A percentile compares a stretch with the other conserved stretches of the same genome.
phyloP scores from a whole-genome alignment of 768 basidiomycete species.

The Chlorophyllum brunneum region DNA sequence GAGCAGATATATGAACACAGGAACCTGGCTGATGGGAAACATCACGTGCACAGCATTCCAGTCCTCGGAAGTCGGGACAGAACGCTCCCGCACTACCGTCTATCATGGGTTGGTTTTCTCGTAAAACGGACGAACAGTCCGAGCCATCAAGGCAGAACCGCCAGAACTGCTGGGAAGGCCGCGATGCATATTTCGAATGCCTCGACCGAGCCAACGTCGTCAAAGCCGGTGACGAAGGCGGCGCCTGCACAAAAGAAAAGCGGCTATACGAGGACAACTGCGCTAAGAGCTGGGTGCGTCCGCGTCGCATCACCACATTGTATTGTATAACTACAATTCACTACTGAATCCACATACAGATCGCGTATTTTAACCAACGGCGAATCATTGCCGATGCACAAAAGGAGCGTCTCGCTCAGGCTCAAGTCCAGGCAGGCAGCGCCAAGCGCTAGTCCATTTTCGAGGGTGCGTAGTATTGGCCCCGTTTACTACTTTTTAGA shows the following conservation, averaged over 20 bases:
- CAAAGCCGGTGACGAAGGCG: conserved; percentile 70
- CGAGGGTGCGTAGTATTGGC: background rate
- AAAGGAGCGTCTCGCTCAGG: conserved; percentile 60
- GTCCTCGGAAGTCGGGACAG: background rate
- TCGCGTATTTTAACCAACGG: conserved; percentile 93
- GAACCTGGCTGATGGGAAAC: background rate
- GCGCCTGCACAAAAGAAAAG: conserved; percentile 54
- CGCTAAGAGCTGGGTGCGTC: conserved; percentile 85
- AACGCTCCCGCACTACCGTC: background rate
- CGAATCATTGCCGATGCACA: conserved; percentile 79
- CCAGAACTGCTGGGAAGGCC: conserved; percentile 77
- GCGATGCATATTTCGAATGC: conserved; percentile 85
- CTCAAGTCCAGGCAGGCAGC: conserved; percentile 31
- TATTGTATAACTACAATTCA: background rate
- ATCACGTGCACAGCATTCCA: background rate
- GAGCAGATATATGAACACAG: background rate
- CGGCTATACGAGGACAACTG: conserved; percentile 66
- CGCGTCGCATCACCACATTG: background rate
- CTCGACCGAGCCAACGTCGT: conserved; percentile 66
- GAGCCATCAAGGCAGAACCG: conserved; percentile 58
- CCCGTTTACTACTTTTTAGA: background rate
- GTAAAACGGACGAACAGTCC: conserved; percentile 23
- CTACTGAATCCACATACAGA: conserved; percentile 39
- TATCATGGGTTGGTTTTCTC: conserved; percentile 41
- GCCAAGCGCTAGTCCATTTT: conserved; percentile 22